Conservation (phyloP, 164 flowering plant genomes). For the Stephania japonica region DNA sequence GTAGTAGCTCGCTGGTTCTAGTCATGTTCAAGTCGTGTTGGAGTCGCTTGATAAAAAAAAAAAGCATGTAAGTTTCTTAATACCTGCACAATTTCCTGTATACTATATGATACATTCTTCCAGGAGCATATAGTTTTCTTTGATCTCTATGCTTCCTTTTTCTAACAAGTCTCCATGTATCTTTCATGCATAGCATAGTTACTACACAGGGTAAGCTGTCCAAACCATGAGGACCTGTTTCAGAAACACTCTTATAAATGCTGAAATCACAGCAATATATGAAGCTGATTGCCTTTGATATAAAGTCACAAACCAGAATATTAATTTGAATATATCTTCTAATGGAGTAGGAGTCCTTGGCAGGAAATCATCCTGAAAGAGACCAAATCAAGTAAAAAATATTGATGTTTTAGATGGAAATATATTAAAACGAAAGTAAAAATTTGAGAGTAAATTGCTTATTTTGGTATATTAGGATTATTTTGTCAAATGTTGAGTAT, state of each 20-base stretch:
- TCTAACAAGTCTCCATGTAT: constrained; percentile 74
- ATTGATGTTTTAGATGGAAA: too few species aligned
- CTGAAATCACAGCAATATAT: constrained; percentile 8
- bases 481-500: too few species aligned
- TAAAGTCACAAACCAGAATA: constrained; percentile 58
- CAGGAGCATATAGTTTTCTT: constrained; percentile 91
- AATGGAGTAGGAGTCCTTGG: constrained; percentile 92
- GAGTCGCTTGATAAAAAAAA: not conserved
- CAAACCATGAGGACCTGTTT: constrained; percentile 62
- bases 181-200: constrained; percentile 74
- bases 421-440: too few species aligned
- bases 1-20: too few species aligned
- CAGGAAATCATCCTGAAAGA: constrained; percentile 86
- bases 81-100: constrained; percentile 96
- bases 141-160: constrained; percentile 78
- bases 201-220: constrained; percentile 95
- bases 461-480: too few species aligned
- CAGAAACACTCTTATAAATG: constrained; percentile 31
- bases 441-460: too few species aligned
- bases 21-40: too few species aligned
- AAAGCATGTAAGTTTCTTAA: not conserved
- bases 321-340: constrained; percentile 79
- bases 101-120: constrained; percentile 90
- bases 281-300: not conserved
- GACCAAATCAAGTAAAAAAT: not conserved